Base-by-base conservation (phyloP, 805 yeast species). In the Nematodospora valgi region DNA sequence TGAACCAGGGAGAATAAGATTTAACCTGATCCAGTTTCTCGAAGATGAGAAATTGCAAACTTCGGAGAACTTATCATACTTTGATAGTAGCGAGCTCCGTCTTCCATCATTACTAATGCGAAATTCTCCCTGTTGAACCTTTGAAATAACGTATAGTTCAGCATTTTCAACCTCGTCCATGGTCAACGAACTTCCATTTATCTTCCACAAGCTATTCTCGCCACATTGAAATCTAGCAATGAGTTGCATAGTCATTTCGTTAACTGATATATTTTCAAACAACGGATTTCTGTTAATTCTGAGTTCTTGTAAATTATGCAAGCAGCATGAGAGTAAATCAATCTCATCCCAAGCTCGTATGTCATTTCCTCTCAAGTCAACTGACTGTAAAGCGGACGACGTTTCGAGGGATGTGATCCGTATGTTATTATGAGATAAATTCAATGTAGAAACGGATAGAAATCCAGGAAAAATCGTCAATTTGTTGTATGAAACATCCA, bases 91-190 rank as follows among this genome's bases (percentile, higher is more conserved):
- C 17, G 53, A 23, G 3, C 32, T 27, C 82, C 83, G 80, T 19
- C 73, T 50, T 13, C 22, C n/a, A 3, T 45, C 18, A 16, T 37
- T 37, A 26, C 57, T 45, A 27, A 46, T 46, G 1, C 28, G 15
- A 24, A 51, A 45, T 5, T 56, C 51, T 1, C 55, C 55, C 12
- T 39, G 40, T n/a, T 47, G 50, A 0, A 83, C 74, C 41, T 68
- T 68, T 4, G 78, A 66, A 19, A 83, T 60, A 40, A 83, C 78
- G 49, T 73, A 86, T 4, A 84, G 51, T 52, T 87, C 95, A 1
- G 85, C 82, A 44, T 80, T 83, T 5, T 39, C 44, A 12, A 87
- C 64, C 32, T 79, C 83, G 2, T 57, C 66, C 0, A 29, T 37
- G 3, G 61, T 49, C 6, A 86, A 58, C 0, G 23, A 33, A 0